phyloP scores from a whole-genome alignment of 345 rosid genomes.

The Noccaea caerulescens region DNA sequence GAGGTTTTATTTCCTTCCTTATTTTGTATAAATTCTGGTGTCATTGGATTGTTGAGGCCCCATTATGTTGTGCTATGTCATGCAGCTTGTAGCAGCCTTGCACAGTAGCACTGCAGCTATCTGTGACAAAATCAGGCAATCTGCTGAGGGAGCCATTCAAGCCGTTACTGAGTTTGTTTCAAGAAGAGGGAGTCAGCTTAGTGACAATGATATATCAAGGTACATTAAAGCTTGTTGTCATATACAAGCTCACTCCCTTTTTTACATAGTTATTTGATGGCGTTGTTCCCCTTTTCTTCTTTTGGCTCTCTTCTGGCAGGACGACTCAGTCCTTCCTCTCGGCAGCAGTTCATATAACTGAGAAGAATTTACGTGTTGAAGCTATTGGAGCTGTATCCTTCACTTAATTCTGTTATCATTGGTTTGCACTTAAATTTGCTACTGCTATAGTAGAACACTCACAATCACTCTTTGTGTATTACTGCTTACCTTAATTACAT shows the following conservation, averaged over 20 bases:
- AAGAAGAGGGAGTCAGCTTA: slow-evolving; percentile 78
- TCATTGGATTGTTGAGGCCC: slow-evolving; percentile 27
- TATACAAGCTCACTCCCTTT: background rate
- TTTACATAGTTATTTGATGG: slow-evolving; percentile 22
- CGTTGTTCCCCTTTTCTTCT: slow-evolving; percentile 23
- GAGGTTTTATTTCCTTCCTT: slow-evolving; percentile 62
- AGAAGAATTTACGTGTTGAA: slow-evolving; percentile 85
- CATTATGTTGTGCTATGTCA: slow-evolving; percentile 41
- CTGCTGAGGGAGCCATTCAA: slow-evolving; percentile 96
- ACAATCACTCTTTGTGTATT: slow-evolving; percentile 31
- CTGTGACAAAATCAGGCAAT: slow-evolving; percentile 83
- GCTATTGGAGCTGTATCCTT: slow-evolving; percentile 92
- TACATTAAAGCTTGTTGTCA: slow-evolving; percentile 37
- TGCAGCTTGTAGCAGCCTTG: slow-evolving; percentile 86
- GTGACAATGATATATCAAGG: slow-evolving; percentile 79
- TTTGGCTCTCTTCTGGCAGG: slow-evolving; percentile 52
- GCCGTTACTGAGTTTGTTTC: slow-evolving; percentile 88
- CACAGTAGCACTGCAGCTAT: slow-evolving; percentile 75
- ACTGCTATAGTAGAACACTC: slow-evolving; percentile 19
- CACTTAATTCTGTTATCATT: slow-evolving; percentile 20
- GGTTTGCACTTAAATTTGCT: slow-evolving; percentile 25
- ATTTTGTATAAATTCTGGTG: slow-evolving; percentile 22
- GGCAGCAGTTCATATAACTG: slow-evolving; percentile 84
- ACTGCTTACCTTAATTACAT: slow-evolving; percentile 52
- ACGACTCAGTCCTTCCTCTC: slow-evolving; percentile 88